phyloP scores from a whole-genome alignment of 2,329 filamentous ascomycete species.

The Colletotrichum lini region DNA sequence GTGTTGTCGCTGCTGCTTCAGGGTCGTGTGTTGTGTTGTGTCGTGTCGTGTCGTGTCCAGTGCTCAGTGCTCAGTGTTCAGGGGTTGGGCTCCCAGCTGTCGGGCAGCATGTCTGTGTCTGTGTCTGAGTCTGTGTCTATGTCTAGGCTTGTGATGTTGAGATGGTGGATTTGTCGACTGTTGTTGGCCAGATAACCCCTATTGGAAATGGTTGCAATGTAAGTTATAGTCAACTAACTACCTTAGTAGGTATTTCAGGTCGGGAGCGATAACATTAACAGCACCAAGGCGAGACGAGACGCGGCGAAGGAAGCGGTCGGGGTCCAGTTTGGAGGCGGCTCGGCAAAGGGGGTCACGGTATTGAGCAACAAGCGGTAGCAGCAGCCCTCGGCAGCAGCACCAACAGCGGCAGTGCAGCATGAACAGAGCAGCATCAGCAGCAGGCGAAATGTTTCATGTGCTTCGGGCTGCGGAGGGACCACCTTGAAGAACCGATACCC shows the following conservation, averaged over 20 bases:
- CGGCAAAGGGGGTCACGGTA: background rate
- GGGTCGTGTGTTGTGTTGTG: background rate
- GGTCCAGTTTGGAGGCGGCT: slow-evolving; percentile 2
- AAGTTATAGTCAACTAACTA: too few species aligned
- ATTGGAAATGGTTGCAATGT: too few species aligned
- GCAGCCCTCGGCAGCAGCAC: slow-evolving; percentile 1
- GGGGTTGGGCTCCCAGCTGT: slow-evolving; percentile 32
- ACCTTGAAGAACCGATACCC: slow-evolving; percentile 21
- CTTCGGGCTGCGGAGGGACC: slow-evolving; percentile 16
- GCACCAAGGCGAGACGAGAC: background rate
- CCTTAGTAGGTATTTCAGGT: too few species aligned
- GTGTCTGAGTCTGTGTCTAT: background rate
- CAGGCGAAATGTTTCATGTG: slow-evolving; percentile 36
- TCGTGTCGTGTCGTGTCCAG: too few species aligned
- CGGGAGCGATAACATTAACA: background rate
- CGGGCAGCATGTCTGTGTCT: slow-evolving; percentile 20
- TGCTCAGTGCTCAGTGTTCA: slow-evolving; percentile 3
- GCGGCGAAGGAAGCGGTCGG: slow-evolving; percentile 11
- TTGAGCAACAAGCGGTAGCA: background rate
- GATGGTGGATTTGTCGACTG: background rate
- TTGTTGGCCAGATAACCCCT: background rate
- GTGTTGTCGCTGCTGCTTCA: slow-evolving; percentile 13
- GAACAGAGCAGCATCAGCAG: too few species aligned
- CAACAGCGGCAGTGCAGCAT: background rate
- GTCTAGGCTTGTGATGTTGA: too few species aligned